Evolutionary conservation across 2,329 filamentous ascomycete species (phyloP).

Genomic region (Fusarium marasasianum): DNA sequence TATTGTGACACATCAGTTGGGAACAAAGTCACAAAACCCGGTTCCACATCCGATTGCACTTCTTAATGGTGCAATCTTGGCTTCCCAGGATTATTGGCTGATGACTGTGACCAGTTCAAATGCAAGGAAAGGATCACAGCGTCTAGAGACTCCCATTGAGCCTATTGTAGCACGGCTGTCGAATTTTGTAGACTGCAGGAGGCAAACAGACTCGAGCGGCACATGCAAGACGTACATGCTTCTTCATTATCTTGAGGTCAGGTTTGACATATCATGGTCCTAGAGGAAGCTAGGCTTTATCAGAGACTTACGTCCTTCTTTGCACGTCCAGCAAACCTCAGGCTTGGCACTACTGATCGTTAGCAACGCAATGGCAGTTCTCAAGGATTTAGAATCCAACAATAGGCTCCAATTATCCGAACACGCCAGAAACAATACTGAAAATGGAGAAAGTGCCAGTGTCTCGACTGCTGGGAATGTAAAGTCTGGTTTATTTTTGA

Average conservation of each 20-base stretch:
- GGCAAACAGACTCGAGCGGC: neutral
- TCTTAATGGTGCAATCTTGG: neutral
- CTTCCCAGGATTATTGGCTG: neutral
- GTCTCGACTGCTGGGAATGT: slow-evolving; percentile 46
- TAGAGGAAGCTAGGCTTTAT: neutral
- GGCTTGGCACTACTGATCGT: neutral
- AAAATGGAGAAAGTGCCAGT: slow-evolving; percentile 21
- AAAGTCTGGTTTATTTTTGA: slow-evolving; percentile 43
- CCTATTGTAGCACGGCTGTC: neutral
- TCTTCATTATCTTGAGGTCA: neutral
- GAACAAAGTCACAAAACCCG: neutral
- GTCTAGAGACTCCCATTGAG: neutral
- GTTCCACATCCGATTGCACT: slow-evolving; percentile 6
- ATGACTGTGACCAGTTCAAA: neutral
- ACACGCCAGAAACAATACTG: neutral
- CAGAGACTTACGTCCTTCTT: neutral
- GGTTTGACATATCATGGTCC: neutral
- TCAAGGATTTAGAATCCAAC: slow-evolving; percentile 24
- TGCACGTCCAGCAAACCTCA: neutral
- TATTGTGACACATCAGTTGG: slow-evolving; percentile 9
- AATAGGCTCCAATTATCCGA: neutral
- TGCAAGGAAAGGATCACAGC: neutral
- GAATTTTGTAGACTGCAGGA: neutral
- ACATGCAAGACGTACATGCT: neutral
- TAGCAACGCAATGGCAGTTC: neutral